Percentiles rank a stretch among this genome's conserved stretches.
Conservation (phyloP, 257 asterid species). For the Capsicum baccatum region DNA sequence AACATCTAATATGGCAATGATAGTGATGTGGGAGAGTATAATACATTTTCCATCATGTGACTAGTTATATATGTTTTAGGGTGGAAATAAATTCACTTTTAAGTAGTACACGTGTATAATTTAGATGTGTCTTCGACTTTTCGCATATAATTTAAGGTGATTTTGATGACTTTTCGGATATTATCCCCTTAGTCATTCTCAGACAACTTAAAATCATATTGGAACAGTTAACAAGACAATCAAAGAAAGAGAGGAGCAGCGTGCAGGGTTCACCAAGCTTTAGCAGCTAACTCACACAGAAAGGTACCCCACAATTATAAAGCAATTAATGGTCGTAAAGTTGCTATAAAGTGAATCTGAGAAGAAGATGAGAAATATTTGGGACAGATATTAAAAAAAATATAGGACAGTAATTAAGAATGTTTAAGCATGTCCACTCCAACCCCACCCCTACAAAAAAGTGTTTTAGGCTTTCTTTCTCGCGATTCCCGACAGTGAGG, state of each 20-base stretch:
- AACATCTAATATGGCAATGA: no score
- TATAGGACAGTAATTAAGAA: background rate
- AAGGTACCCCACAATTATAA: background rate
- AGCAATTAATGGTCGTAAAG: background rate
- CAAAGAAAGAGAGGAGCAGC: background rate
- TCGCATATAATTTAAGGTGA: no score
- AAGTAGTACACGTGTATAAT: no score
- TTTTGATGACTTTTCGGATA: no score
- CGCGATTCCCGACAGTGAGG: constrained; percentile 54
- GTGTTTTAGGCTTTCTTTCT: constrained; percentile 27
- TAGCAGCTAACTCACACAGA: constrained; percentile 6
- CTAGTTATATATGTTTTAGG: no score
- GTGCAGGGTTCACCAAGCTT: background rate
- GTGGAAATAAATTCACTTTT: no score
- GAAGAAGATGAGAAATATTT: background rate
- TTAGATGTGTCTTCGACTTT: no score
- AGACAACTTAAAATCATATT: background rate
- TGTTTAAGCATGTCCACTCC: background rate
- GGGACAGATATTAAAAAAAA: background rate
- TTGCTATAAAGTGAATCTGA: constrained; percentile 18
- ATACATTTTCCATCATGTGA: no score
- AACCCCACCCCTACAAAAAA: background rate
- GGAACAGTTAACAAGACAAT: background rate
- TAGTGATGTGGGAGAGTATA: no score
- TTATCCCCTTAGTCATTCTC: background rate